These are phyloP conservation scores for Hemerocallis citrina DNA, from an alignment of 106 monocot genomes.

Conservation along the genomic window DNA sequence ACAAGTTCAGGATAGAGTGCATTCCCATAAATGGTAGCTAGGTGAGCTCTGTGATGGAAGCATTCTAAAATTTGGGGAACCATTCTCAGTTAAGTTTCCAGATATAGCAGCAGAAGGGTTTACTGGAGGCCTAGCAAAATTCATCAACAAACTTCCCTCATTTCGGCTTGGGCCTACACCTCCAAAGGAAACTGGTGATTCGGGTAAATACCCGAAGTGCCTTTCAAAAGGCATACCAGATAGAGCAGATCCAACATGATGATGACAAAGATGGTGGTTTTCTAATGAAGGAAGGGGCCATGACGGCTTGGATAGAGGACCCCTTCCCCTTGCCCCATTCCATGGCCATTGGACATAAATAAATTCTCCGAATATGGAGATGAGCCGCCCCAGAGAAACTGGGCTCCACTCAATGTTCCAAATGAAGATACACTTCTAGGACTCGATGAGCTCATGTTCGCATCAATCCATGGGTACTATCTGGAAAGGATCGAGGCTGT, in stretches of 20 bases:
- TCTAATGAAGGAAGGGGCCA: slow-evolving; percentile 35
- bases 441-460: slow-evolving; percentile 21
- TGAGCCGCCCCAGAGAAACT: slow-evolving; percentile 72
- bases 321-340: slow-evolving; percentile 20
- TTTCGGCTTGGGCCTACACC: slow-evolving; percentile 21
- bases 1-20: slow-evolving; percentile 28
- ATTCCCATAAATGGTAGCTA: slow-evolving; percentile 36
- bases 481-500: slow-evolving; percentile 58
- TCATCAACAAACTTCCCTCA: slow-evolving; percentile 32
- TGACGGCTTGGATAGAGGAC: slow-evolving; percentile 25
- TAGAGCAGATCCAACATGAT: slow-evolving; percentile 81
- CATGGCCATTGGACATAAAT: slow-evolving; percentile 31
- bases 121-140: slow-evolving; percentile 14
- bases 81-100: slow-evolving; percentile 31
- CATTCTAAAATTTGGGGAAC: slow-evolving; percentile 38
- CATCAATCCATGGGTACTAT: slow-evolving; percentile 25
- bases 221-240: slow-evolving; percentile 68
- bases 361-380: slow-evolving; percentile 32
- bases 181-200: slow-evolving; percentile 42
- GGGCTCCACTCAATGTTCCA: slow-evolving; percentile 43
- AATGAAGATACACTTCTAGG: slow-evolving; percentile 28
- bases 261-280: slow-evolving; percentile 4
- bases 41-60: slow-evolving; percentile 28
- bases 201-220: slow-evolving; percentile 47
- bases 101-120: slow-evolving; percentile 31